Evolutionary conservation across 2,329 filamentous ascomycete species (phyloP), one percentile per base, ranked within the genome.

Genomic region (Periglandula ipomoeae): DNA sequence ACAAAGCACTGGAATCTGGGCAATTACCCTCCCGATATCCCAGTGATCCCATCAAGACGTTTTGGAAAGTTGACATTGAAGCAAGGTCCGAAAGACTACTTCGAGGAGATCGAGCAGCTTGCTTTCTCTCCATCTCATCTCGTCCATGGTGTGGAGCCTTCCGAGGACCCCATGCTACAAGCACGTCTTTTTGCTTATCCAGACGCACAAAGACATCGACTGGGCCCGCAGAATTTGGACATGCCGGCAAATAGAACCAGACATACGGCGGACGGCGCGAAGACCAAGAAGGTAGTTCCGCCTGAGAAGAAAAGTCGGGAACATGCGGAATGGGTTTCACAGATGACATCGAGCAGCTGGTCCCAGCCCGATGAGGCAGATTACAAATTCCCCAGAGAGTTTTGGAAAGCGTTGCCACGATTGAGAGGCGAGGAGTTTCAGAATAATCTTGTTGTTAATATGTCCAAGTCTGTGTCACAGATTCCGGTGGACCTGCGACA

Each of bases 1-100:
- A 87, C 83, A 45, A 84, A 85, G 65, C 74, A 82, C 56, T 85
- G 82, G 81, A 82, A 82, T 2, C 78, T 84, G 51, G 68, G 64
- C 20, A 73, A 82, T 42, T 46, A 46, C 10, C 44, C 44, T 9
- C 34, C 17, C 2, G 34, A 30, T 26, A 30, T 46, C 3, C 22
- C 34, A 10, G 26, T 32, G 6, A 78, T 82, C 24, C 82, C 83
- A 2, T 68, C 84, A 11, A 71, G 78, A 17, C 74, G 70, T 41
- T 71, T 87, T 47, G 82, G 82, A 44, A 74, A 74, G 51, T 65
- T 87, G 50, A 83, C 77, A 0, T 72, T 87, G 22, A 84, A 84
- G 65, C 71, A 73, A 61, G 86, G 85, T 59, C 69, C 74, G 1
- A 65, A 75, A 47, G 85, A 87, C 65, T 86, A 85, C 68, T 85